phyloP scores from a whole-genome alignment of 805 yeast species.

The Kodamaea kakaduensis region DNA sequence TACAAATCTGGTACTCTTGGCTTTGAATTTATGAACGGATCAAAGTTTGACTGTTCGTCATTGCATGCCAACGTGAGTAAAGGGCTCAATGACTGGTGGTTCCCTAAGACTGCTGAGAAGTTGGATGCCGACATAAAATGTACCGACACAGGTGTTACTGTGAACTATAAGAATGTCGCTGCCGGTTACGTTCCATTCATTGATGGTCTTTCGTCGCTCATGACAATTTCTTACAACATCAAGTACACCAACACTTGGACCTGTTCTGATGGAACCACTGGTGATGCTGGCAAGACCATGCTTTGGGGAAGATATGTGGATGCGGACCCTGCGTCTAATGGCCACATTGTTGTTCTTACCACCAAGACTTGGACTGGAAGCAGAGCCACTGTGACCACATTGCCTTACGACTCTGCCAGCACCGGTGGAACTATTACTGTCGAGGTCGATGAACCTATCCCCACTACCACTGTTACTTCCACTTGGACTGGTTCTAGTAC shows the following conservation, averaged over 20 bases:
- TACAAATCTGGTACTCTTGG: slow-evolving; percentile 21
- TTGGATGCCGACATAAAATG: slow-evolving; percentile 14
- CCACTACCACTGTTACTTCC: slow-evolving; percentile 14
- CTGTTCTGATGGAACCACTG: slow-evolving; percentile 12
- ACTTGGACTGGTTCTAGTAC: slow-evolving; percentile 18
- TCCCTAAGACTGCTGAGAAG: slow-evolving; percentile 11
- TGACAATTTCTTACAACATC: no score
- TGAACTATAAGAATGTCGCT: slow-evolving; percentile 19
- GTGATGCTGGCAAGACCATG: slow-evolving; percentile 3
- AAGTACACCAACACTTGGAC: slow-evolving; percentile 9
- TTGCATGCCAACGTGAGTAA: slow-evolving; percentile 19
- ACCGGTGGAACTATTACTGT: slow-evolving; percentile 8
- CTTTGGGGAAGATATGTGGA: slow-evolving; percentile 9
- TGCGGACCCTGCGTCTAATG: slow-evolving; percentile 9
- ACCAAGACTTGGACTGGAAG: slow-evolving; percentile 16
- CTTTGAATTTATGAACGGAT: slow-evolving; percentile 10
- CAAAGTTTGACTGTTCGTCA: slow-evolving; percentile 20
- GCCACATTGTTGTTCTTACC: slow-evolving; percentile 8
- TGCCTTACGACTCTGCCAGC: slow-evolving; percentile 8
- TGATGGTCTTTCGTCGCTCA: slow-evolving; percentile 11
- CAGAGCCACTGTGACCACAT: slow-evolving; percentile 9
- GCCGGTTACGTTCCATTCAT: slow-evolving; percentile 27
- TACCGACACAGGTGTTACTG: slow-evolving; percentile 2
- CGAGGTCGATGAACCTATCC: slow-evolving; percentile 9
- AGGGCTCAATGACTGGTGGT: slow-evolving; percentile 19